phyloP scores from a whole-genome alignment of 768 basidiomycete genomes.

The Calocera viscosa region DNA sequence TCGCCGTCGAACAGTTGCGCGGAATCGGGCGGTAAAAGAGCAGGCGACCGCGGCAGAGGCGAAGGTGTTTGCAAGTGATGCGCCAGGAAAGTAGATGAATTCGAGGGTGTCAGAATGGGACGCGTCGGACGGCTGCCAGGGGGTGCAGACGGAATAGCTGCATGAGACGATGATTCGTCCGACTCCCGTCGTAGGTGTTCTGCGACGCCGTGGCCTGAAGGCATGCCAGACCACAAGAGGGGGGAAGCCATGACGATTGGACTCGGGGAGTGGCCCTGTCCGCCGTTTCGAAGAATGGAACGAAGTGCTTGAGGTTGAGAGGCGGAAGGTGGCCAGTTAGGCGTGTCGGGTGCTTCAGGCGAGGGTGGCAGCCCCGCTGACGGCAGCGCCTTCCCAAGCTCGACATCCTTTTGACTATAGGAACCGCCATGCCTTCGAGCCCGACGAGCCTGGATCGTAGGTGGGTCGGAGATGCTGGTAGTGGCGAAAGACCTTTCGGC shows the following conservation, averaged over 20 bases:
- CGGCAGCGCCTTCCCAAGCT: conserved; percentile 57
- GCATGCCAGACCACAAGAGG: background rate
- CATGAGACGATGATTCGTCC: conserved; percentile 11
- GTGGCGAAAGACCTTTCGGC: conserved; percentile 19
- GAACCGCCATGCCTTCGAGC: conserved; percentile 84
- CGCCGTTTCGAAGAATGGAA: conserved; percentile 35
- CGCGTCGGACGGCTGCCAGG: conserved; percentile 6
- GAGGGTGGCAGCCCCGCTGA: conserved; percentile 15
- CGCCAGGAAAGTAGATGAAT: background rate
- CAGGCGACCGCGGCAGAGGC: background rate
- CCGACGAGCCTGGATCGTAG: conserved; percentile 35
- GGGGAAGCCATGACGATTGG: background rate
- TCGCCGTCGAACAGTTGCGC: conserved; percentile 63
- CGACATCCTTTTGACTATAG: conserved; percentile 84
- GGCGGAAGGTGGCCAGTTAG: conserved; percentile 43
- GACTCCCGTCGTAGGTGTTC: conserved; percentile 10
- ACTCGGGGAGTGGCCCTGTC: conserved; percentile 12
- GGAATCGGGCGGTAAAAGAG: conserved; percentile 35
- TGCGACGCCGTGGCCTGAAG: background rate
- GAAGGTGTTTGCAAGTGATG: conserved; percentile 10
- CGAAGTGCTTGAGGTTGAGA: conserved; percentile 28
- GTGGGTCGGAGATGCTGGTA: conserved; percentile 23
- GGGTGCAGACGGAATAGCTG: background rate
- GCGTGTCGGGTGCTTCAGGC: conserved; percentile 8
- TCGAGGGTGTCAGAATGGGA: conserved; percentile 8